Base-by-base conservation (phyloP, 2,329 filamentous ascomycete genomes). In the Penicillium italicum region DNA sequence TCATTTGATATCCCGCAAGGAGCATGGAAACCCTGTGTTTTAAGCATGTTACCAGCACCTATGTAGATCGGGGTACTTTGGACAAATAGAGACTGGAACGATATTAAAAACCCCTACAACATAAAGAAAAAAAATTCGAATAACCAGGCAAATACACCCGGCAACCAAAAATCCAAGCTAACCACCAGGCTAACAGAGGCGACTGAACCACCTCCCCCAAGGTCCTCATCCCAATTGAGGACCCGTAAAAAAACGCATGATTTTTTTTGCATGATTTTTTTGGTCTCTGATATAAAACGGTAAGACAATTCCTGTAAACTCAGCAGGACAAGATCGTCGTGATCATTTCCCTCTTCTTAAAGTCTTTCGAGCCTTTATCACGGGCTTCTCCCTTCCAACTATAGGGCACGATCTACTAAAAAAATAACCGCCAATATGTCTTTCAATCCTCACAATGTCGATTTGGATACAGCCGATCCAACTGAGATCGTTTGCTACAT, bases 401-500 rank as follows among this genome's bases (percentile, higher is more conserved):
- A 16, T 8, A 4, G 6, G 8, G 34, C 38, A 28, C 10, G 8
- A 16, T 50, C 6, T 33, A 42, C 8, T 12, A 44, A 26, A 5
- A 48, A 5, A 26, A 42, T 20, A n/a, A n/a, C 18, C n/a, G 41
- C 8, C 55, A 61, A 12, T 18, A 68, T 67, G 64, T 44, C 53
- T 1, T 71, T 69, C 53, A 67, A 81, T 57, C 72, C 79, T 2
- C 67, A 65, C 26, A 74, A 64, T 48, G 79, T 80, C 66, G 67
- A 81, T 56, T 69, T 81, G 22, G 66, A 71, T 42, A 76, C 69
- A 1, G 76, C 69, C 11, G 76, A 79, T 61, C 70, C 72, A 2
- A 63, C 63, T 3, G 67, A 76, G 3, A 67, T 85, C 42, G 71
- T 82, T 62, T 85, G 82, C 66, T 83, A 78, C 65, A 63, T 84